Evolutionary conservation across 305 asterid species (phyloP).

Genomic region (Fraxinus velutina): DNA sequence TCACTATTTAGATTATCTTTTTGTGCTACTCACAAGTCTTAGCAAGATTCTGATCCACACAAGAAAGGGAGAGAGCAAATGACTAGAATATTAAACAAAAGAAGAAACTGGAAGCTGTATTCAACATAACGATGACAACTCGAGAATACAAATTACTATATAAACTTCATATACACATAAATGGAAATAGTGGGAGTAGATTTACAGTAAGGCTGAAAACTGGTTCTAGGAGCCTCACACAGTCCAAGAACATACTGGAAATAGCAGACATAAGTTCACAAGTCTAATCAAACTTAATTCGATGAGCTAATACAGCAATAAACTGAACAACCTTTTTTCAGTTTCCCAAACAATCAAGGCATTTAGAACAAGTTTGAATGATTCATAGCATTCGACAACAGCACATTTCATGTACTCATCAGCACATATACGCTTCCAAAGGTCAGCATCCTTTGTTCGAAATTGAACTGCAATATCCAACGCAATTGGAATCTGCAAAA

Average conservation of each 20-base stretch:
- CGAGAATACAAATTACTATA: background rate
- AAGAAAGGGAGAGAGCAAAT: background rate
- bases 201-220: constrained; percentile 2
- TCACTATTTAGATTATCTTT: background rate
- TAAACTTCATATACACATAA: background rate
- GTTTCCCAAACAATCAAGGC: constrained; percentile 77
- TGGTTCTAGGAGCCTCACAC: constrained; percentile 7
- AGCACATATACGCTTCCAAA: constrained; percentile 87
- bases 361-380: constrained; percentile 78
- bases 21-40: background rate
- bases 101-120: background rate
- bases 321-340: constrained; percentile 71
- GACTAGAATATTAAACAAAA: constrained; percentile 1
- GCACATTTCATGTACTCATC: constrained; percentile 98
- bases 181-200: background rate
- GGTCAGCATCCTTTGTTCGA: constrained; percentile 82
- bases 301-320: constrained; percentile 15
- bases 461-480: constrained; percentile 96
- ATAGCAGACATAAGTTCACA: constrained; percentile 9
- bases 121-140: background rate
- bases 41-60: constrained; percentile 7
- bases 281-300: constrained; percentile 7
- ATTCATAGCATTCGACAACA: constrained; percentile 88
- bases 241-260: background rate
- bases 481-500: constrained; percentile 86